Conservation (phyloP, 768 basidiomycete genomes). For the Phlegmacium glaucopus region DNA sequence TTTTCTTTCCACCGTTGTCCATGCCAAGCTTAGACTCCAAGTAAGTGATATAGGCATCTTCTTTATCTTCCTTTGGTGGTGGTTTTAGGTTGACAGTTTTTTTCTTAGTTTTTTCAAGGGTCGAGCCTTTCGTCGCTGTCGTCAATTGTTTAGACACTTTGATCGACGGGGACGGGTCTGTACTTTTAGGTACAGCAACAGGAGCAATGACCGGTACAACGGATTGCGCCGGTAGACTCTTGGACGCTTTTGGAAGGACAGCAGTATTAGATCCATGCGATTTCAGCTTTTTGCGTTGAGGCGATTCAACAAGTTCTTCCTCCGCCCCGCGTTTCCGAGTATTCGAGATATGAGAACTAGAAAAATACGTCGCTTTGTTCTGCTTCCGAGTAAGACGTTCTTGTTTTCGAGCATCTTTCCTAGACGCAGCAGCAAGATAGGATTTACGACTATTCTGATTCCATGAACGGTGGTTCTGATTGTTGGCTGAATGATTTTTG, state of each 20-base stretch:
- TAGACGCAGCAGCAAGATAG: constrained; percentile 4
- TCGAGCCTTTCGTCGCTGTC: not conserved
- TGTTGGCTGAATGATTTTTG: constrained; percentile 10
- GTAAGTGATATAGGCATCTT: constrained; percentile 84
- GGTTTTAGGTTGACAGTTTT: not conserved
- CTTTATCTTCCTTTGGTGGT: constrained; percentile 44
- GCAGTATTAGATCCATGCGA: constrained; percentile 8
- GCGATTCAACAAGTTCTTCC: constrained; percentile 41
- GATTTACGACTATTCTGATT: constrained; percentile 5
- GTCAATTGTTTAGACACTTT: not conserved
- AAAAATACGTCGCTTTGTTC: constrained; percentile 60
- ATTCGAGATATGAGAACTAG: constrained; percentile 16
- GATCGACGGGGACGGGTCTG: not conserved
- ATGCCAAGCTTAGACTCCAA: constrained; percentile 77
- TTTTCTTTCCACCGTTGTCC: constrained; percentile 35
- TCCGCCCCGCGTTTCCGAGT: constrained; percentile 37
- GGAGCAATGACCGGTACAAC: not conserved
- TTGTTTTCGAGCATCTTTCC: constrained; percentile 62
- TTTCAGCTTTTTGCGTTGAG: constrained; percentile 48
- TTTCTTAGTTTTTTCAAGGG: constrained; percentile 2
- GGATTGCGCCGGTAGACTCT: not conserved
- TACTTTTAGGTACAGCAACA: not conserved
- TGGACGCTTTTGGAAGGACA: not conserved
- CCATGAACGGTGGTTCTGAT: constrained; percentile 3
- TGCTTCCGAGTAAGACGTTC: constrained; percentile 57